Base-by-base conservation (phyloP, 202 grass and related monocot species). In the Carex arenaria region DNA sequence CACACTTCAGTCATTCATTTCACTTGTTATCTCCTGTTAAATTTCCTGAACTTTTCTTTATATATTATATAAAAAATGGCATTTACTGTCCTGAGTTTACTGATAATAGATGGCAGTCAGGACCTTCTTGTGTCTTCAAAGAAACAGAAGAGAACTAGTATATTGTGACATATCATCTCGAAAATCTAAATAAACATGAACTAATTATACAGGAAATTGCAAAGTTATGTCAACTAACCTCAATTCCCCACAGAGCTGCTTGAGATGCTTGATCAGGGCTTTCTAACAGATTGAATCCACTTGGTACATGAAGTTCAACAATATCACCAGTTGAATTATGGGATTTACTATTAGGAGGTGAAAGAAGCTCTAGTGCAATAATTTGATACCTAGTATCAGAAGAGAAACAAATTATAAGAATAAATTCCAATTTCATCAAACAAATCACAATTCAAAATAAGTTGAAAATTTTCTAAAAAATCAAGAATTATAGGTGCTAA, bases 181-280 rank as follows among this genome's bases (percentile, higher is more conserved):
- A 73, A 15, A 51, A 73, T 9, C 43, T 31, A 55, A 17, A 54
- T 49, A 55, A 55, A 15, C 49, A 75, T 52, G 49, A 53, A 77
- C 3, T 59, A 75, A 55, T 8, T 31, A 81, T 12, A 51, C 61
- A 66, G 20, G 19, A 73, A 53, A 59, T 22, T 64, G 19, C 47
- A 84, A 6, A 81, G 45, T 73, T 72, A 74, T 61, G 54, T 80
- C 71, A 83, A 88, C 66, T 81, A 92, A 98, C 92, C 95, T 98
- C 77, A 20, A 98, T 93, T 76, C 95, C 95, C 95, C 95, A 98
- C 38, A 98, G 7, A 82, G 95, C 93, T 66, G 93, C 93, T 92
- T 89, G 89, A 85, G 86, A 93, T 72, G 92, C 95, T 90, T 92
- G 87, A 67, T 98, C 89, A 72, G 88, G 86, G 85, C 92, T 89